These are phyloP conservation scores for Excoecaria cochinchinensis DNA, from an alignment of 345 rosid species.

Conservation along the genomic window DNA sequence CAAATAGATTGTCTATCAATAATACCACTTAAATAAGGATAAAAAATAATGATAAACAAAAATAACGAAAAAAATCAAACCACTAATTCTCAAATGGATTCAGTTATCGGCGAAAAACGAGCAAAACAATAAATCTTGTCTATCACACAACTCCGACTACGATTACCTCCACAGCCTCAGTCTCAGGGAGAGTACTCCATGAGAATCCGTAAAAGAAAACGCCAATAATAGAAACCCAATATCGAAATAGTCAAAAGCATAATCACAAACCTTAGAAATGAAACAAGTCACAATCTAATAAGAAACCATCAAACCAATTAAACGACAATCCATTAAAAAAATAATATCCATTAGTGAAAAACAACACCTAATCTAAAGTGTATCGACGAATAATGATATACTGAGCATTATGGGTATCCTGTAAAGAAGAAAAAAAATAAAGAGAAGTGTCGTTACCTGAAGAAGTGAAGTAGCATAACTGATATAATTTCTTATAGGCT, in stretches of 20 bases:
- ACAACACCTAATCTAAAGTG: not conserved
- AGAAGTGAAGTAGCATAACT: constrained; percentile 79
- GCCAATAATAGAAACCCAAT: not conserved
- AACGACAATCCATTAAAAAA: constrained; percentile 6
- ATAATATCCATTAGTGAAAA: not conserved
- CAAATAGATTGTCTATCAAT: too few species aligned
- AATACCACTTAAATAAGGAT: not conserved
- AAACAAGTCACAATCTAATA: not conserved
- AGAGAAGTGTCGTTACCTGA: constrained; percentile 41
- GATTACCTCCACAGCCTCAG: not conserved
- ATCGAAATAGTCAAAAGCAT: not conserved
- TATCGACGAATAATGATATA: not conserved
- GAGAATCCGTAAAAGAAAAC: not conserved
- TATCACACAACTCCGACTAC: not conserved
- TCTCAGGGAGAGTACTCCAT: not conserved
- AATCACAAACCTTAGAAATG: not conserved
- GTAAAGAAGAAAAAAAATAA: not conserved
- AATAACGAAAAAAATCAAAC: not conserved
- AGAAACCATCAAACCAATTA: not conserved
- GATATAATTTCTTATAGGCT: constrained; percentile 83
- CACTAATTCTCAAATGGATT: not conserved
- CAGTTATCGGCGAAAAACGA: not conserved
- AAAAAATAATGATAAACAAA: not conserved
- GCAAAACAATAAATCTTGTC: not conserved
- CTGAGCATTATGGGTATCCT: not conserved